Conservation (phyloP, 2,329 filamentous ascomycete species). For the Cytospora piceae region DNA sequence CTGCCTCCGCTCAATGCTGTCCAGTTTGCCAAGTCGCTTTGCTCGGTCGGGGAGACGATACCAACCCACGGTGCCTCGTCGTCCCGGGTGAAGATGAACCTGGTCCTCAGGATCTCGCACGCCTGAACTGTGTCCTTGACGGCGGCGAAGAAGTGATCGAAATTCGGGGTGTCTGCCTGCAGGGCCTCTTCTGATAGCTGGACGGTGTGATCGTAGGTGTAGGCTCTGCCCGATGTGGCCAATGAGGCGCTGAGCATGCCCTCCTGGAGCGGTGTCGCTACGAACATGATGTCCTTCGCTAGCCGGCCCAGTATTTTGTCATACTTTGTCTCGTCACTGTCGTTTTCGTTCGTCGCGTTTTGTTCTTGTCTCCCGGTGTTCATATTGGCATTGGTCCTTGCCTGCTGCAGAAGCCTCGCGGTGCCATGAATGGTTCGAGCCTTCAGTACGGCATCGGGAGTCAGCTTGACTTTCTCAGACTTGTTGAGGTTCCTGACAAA, state of each 20-base stretch:
- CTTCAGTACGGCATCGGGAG: conserved; percentile 33
- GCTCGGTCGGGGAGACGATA: conserved; percentile 32
- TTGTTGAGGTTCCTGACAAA: conserved; percentile 32
- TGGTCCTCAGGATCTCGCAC: conserved; percentile 35
- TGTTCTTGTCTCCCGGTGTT: conserved; percentile 12
- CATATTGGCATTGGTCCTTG: conserved; percentile 9
- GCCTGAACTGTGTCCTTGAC: conserved; percentile 33
- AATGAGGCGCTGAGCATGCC: conserved; percentile 36
- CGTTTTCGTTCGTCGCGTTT: background rate
- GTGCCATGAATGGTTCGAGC: conserved; percentile 34
- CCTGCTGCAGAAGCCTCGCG: conserved; percentile 29
- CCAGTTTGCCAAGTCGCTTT: conserved; percentile 33
- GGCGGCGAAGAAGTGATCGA: conserved; percentile 31
- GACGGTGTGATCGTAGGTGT: conserved; percentile 34
- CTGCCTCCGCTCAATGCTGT: conserved; percentile 13
- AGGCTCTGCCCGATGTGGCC: conserved; percentile 32
- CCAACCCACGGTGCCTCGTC: conserved; percentile 35
- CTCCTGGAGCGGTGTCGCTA: conserved; percentile 36
- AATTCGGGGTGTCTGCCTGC: conserved; percentile 27
- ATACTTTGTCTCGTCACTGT: conserved; percentile 14
- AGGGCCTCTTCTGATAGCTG: conserved; percentile 31
- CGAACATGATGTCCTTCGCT: conserved; percentile 32
- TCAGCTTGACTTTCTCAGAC: conserved; percentile 28
- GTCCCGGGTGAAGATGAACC: conserved; percentile 34
- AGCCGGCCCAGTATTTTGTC: conserved; percentile 29